Percentiles rank a stretch among this genome's conserved stretches.
Conservation (phyloP, 108 stramenopile genomes). For the Skeletonema grethae region DNA sequence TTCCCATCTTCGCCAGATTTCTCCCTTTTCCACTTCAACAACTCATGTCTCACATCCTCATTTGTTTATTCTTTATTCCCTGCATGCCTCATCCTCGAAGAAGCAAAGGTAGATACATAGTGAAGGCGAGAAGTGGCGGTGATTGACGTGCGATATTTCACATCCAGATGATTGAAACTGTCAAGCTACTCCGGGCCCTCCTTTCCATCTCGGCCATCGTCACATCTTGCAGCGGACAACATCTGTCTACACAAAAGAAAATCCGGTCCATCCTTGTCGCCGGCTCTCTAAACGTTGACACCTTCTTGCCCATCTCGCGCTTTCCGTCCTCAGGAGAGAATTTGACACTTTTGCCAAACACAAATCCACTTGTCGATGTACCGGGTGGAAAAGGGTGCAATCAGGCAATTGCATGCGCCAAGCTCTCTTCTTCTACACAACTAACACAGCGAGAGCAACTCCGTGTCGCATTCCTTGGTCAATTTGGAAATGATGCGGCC, state of each 20-base stretch:
- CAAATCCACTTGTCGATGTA: slow-evolving; percentile 53
- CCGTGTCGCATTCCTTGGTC: slow-evolving; percentile 62
- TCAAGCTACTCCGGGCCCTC: background rate
- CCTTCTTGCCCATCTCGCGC: slow-evolving; percentile 72
- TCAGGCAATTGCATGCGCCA: slow-evolving; percentile 76
- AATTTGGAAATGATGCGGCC: slow-evolving; percentile 72
- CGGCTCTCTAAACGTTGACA: slow-evolving; percentile 77
- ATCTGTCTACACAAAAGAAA: background rate
- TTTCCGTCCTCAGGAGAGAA: slow-evolving; percentile 81
- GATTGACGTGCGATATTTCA: background rate
- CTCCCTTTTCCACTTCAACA: no score
- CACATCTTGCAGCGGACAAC: background rate
- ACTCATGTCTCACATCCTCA: no score
- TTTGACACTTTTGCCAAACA: slow-evolving; percentile 52
- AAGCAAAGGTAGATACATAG: no score
- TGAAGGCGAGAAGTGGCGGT: background rate
- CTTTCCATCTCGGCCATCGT: background rate
- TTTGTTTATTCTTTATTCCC: no score
- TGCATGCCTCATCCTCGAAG: no score
- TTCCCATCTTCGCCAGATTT: no score
- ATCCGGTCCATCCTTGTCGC: slow-evolving; percentile 62
- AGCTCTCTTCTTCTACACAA: slow-evolving; percentile 30
- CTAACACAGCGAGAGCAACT: background rate
- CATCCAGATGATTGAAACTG: no score
- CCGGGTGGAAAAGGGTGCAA: slow-evolving; percentile 84